phyloP scores from a whole-genome alignment of 345 rosid genomes.

The Ailanthus altissimus region DNA sequence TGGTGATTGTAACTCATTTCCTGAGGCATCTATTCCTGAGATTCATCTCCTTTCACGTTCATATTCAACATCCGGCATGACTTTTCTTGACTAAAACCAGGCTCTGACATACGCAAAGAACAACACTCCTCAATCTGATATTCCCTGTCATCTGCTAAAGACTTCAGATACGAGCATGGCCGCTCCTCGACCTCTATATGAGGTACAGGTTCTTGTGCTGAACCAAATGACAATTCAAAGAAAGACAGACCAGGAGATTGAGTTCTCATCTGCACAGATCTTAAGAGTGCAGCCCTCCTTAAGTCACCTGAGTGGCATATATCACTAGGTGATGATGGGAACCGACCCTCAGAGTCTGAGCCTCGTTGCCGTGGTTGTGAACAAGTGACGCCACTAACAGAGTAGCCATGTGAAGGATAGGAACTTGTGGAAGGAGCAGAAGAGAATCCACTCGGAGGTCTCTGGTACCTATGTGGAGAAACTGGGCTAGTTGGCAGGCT shows the following conservation, averaged over 20 bases:
- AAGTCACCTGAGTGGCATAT: slow-evolving; percentile 95
- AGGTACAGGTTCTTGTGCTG: slow-evolving; percentile 51
- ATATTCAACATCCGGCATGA: slow-evolving; percentile 45
- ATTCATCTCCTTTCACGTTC: slow-evolving; percentile 43
- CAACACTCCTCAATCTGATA: slow-evolving; percentile 57
- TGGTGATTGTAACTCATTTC: background rate
- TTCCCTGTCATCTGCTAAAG: slow-evolving; percentile 64
- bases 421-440: slow-evolving; percentile 41
- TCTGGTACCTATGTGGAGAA: slow-evolving; percentile 74
- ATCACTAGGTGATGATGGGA: slow-evolving; percentile 97
- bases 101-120: slow-evolving; percentile 42
- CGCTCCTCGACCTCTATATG: slow-evolving; percentile 61
- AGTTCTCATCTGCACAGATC: slow-evolving; percentile 95
- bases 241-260: slow-evolving; percentile 56
- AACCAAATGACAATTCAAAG: slow-evolving; percentile 45
- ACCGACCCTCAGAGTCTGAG: slow-evolving; percentile 88
- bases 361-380: slow-evolving; percentile 72
- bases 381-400: slow-evolving; percentile 26
- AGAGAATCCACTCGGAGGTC: slow-evolving; percentile 48
- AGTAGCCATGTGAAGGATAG: slow-evolving; percentile 35
- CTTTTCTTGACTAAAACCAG: slow-evolving; percentile 49
- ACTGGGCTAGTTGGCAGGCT: slow-evolving; percentile 85
- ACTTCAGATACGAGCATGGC: slow-evolving; percentile 57
- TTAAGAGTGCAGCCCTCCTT: slow-evolving; percentile 84
- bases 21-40: slow-evolving; percentile 20